Evolutionary conservation across 192 early-diverging fungal genomes (phyloP), one percentile per base, ranked within the genome.

Genomic region (Spinellus fusiger): DNA sequence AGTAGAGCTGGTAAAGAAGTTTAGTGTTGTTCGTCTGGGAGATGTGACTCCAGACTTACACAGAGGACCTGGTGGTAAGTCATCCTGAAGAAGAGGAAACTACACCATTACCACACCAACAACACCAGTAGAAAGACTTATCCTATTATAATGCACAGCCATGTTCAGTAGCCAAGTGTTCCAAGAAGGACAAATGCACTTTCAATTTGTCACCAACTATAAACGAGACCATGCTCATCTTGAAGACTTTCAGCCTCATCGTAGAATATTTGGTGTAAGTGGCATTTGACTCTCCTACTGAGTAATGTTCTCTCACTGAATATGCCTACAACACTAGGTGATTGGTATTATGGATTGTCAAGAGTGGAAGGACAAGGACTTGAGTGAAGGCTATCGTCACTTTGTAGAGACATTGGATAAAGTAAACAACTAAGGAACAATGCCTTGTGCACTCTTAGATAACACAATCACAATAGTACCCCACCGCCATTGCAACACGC

Each of bases 331-430:
- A 44, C 1, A 44, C 31, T 61, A 90, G 85, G 87, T 90, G 27
- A 86, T 91, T 74, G 89, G 89, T 51, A 87, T 91, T 49, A 89
- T 88, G 81, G 82, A 91, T 66, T 92, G 90, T 65, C 76, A 82
- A 56, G 81, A 84, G 53, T 84, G 79, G 76, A 73, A 85, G 35
- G 77, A 79, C 35, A 61, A 63, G 49, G 75, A 81, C 52, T 69
- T 92, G 40, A 68, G 65, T 12, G 77, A 88, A 66, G 84, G 88
- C 20, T 75, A 75, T 57, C 73, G 77, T 25, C 70, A 78, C 23
- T 92, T 90, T 62, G 75, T 79, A 16, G 70, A 77, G 33, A 79
- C 83, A 22, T 50, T 84, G 4, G 64, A 77, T 56, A 73, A 86
- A 73, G 89, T 91, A 81, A 50, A 13, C 20, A 50, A 44, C 16